phyloP scores from a whole-genome alignment of 225 moss, liverwort and hornwort species.

The Climacium dendroides region DNA sequence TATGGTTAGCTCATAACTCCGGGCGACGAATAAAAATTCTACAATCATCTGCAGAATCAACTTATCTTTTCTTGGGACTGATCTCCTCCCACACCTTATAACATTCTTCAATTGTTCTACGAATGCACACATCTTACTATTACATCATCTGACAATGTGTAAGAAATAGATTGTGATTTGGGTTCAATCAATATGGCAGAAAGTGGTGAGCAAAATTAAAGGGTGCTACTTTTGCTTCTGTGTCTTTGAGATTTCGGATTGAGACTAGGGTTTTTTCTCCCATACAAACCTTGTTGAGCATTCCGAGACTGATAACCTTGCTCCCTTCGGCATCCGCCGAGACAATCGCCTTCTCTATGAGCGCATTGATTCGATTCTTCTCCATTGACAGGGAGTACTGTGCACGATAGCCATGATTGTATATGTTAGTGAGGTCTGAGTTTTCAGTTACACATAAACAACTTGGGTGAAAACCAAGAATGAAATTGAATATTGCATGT shows the following conservation, averaged over 20 bases:
- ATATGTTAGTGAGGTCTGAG: too few relatives aligned
- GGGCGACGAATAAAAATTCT: too few relatives aligned
- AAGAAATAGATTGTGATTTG: not conserved
- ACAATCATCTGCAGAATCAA: not conserved
- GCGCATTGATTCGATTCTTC: conserved; percentile 47
- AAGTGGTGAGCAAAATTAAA: not conserved
- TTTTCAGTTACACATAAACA: not conserved
- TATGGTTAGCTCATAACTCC: not conserved
- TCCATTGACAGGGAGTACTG: conserved; percentile 49
- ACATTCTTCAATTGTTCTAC: not conserved
- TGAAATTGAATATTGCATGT: not conserved
- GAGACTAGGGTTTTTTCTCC: not conserved
- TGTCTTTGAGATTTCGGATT: not conserved
- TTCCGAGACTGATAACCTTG: conserved; percentile 66
- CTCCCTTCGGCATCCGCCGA: conserved; percentile 42
- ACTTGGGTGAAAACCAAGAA: not conserved
- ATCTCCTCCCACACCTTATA: not conserved
- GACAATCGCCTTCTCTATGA: conserved; percentile 54
- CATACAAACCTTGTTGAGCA: conserved; percentile 55
- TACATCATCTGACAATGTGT: not conserved
- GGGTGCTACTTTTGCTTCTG: not conserved
- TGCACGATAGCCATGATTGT: too few relatives aligned
- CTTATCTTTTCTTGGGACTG: not conserved
- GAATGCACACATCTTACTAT: not conserved
- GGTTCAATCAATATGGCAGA: not conserved